phyloP scores from a whole-genome alignment of 176 grass and related monocot genomes.

The Melocanna baccifera region DNA sequence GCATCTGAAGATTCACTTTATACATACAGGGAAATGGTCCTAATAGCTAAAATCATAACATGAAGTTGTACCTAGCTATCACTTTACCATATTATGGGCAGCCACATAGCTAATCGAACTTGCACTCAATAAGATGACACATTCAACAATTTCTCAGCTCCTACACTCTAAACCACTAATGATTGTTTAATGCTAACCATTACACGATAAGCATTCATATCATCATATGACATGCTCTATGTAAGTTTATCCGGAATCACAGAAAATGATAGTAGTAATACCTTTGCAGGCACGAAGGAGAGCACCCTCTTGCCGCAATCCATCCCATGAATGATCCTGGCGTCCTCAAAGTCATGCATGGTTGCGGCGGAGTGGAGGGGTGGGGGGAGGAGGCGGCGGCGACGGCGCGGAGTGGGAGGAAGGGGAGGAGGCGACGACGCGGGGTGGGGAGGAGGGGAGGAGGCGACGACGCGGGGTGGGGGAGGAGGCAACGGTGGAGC shows the following conservation, averaged over 20 bases:
- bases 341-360: constrained; percentile 76
- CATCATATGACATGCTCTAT: not conserved
- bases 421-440: too few species aligned
- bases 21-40: not conserved
- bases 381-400: too few species aligned
- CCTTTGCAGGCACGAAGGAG: constrained; percentile 61
- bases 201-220: not conserved
- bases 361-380: too few species aligned
- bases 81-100: not conserved
- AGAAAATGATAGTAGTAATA: constrained; percentile 21
- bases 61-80: not conserved
- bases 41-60: not conserved
- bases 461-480: too few species aligned
- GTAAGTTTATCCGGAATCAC: not conserved
- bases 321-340: constrained; percentile 70
- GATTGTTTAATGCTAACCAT: not conserved
- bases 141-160: not conserved
- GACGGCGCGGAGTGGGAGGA: too few species aligned
- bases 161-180: not conserved
- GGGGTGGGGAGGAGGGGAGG: too few species aligned
- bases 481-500: too few species aligned
- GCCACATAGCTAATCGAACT: not conserved
- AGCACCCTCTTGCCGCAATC: constrained; percentile 57
- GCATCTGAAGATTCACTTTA: not conserved
- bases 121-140: not conserved